Base-by-base conservation (phyloP, 2,329 filamentous ascomycete genomes). In the Cercospora zeae-maydis region DNA sequence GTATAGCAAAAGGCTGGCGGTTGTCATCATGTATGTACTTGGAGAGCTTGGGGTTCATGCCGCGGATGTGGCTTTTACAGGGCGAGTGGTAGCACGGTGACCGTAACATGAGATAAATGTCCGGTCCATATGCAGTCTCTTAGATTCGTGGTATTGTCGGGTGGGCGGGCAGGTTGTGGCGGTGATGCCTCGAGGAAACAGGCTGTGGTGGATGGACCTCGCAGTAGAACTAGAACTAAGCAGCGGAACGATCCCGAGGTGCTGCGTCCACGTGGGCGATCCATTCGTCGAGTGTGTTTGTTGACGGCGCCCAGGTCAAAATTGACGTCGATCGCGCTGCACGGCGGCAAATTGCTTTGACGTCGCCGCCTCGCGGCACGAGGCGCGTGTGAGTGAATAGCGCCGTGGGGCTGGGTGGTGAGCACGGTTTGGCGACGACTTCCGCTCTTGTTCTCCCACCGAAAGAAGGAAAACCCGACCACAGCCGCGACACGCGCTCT, bases 321-420 rank as follows among this genome's bases (percentile, higher is more conserved):
- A 34, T 49, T 58, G 56, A 58, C 42, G 56, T 39, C 27, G 56
- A 10, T 49, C 42, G 56, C 39, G 56, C 56, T 49, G 56, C 56
- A 49, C 42, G 24, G 42, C 37, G 39, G 27, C 21, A 49, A 16
- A 47, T 47, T 53, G 49, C 49, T 34, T 58, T 58, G 56, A 58
- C 56, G 56, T 58, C 37, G 56, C 37, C 45, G 56, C 37, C 56
- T 39, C 30, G 31, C 4, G 2, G 56, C 56, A 49, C 37, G 56
- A 58, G 56, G 56, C 39, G 56, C 42, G 24, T n/a, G 31, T 53
- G 31, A 34, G 16, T 53, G 30, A 53, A 53, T 34, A 53, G 49
- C 49, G 49, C 19, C 33, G 56, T 58, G 56, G 56, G 37, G 56
- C 39, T 34, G 49, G 49, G 31, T 31, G 49, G 3, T 33, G 49